Evolutionary conservation across 140 eudicot species (phyloP).

Genomic region (Cichorium intybus): DNA sequence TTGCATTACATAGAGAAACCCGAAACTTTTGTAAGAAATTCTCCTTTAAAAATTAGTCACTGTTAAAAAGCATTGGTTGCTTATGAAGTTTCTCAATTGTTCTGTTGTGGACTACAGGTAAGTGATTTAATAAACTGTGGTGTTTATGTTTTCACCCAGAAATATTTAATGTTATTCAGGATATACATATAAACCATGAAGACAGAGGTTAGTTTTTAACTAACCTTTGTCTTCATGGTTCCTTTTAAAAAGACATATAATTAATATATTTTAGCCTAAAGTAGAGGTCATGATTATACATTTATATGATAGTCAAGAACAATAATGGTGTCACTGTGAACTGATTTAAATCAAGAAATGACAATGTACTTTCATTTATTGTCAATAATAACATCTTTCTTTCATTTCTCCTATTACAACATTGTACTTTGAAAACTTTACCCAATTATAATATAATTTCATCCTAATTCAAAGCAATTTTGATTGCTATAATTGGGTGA

Average conservation of each 20-base stretch:
- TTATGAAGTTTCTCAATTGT: background rate
- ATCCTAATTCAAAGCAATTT: too few relatives aligned
- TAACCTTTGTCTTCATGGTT: constrained; percentile 79
- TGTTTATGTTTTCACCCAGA: too few relatives aligned
- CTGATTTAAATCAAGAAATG: too few relatives aligned
- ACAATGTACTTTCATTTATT: too few relatives aligned
- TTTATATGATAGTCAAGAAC: background rate
- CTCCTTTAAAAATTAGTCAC: background rate
- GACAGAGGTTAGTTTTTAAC: too few relatives aligned
- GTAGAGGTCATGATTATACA: background rate
- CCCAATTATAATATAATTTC: too few relatives aligned
- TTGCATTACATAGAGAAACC: constrained; percentile 97
- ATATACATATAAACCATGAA: too few relatives aligned
- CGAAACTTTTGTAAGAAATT: constrained; percentile 78
- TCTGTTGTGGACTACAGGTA: constrained; percentile 49
- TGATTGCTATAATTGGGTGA: too few relatives aligned
- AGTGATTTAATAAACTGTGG: constrained; percentile 75
- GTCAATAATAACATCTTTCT: too few relatives aligned
- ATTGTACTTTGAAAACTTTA: too few relatives aligned
- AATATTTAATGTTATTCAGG: too few relatives aligned
- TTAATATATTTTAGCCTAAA: background rate
- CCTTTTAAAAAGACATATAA: background rate
- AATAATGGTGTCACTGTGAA: background rate
- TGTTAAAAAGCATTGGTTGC: background rate
- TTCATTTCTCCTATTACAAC: too few relatives aligned